Base-by-base conservation (phyloP, 2,329 filamentous ascomycete genomes). In the Reticulascus tulasneorum region DNA sequence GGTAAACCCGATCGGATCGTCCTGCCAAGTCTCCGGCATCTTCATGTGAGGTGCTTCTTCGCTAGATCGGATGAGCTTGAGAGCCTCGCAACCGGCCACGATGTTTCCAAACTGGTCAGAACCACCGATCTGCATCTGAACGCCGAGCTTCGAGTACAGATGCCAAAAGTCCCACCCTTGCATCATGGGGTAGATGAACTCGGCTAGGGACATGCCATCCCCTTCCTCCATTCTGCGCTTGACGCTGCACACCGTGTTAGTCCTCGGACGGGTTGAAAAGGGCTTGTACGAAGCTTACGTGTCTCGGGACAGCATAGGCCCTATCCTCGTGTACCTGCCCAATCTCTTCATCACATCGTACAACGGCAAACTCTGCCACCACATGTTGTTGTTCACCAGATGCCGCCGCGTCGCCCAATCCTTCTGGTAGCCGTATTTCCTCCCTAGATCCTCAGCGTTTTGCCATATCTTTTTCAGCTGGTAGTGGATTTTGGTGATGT, bases 51-150 rank as follows among this genome's bases (percentile, higher is more conserved):
- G 67, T 29, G 75, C 57, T 22, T 73, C 66, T 40, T 82, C 72
- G 30, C 61, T 66, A 26, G 74, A 73, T 35, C 82, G 75, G 27
- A 91, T 80, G 36, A 82, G 71, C 59, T 90, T 91, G 51, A 97
- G 76, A 4, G 85, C 78, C 42, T 96, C 87, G 54, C 93, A 83
- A 31, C 93, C 93, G 10, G 90, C 82, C 19, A 94, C 76, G 47
- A 98, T 97, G 62, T 98, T 98, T 45, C 93, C 93, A 56, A 84
- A 97, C 64, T 98, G 93, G 56, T 98, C 93, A 7, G 89, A 89
- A 24, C 93, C 93, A 39, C 93, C 93, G 34, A 98, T 86, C 63
- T 98, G 89, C 56, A 97, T 76, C 54, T 90, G 83, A 9, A 89
- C 72, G 30, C 75, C 75, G 17, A 73, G 70, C 29, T 77, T 73